Conservation (phyloP, 73 alveolate genomes). For the Tetrahymena thermophila region DNA sequence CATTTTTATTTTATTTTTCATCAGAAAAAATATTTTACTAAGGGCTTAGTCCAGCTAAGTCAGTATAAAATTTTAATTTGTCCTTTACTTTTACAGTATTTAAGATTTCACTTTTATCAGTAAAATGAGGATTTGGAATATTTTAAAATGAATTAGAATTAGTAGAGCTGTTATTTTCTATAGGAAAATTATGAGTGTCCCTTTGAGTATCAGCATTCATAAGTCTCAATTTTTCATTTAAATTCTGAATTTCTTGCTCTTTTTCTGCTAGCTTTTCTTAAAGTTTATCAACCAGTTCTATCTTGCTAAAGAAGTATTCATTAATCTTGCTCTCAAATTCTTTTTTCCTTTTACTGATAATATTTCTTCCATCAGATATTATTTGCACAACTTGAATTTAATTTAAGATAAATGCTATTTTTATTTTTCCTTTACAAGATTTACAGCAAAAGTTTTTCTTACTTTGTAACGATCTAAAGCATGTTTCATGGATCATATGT, state of each 20-base stretch:
- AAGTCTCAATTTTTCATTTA: neutral
- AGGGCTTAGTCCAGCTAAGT: neutral
- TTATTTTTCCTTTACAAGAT: neutral
- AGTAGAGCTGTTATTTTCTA: neutral
- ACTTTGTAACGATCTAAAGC: neutral
- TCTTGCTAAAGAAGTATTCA: neutral
- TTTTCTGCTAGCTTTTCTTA: neutral
- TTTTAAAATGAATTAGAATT: neutral
- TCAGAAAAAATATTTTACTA: neutral
- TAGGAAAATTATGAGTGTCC: neutral
- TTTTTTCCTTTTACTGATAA: neutral
- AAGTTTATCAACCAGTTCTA: neutral
- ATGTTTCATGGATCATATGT: neutral
- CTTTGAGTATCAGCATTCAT: neutral
- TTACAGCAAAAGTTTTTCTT: neutral
- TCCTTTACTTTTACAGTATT: neutral
- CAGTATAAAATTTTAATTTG: neutral
- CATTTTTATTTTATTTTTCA: neutral
- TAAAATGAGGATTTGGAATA: neutral
- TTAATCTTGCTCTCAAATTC: neutral
- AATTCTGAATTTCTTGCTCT: neutral
- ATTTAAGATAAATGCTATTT: neutral
- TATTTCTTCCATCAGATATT: neutral
- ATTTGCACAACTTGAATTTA: neutral
- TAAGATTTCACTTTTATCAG: neutral